phyloP scores from a whole-genome alignment of 164 flowering plant species.

The Pachysandra terminalis region DNA sequence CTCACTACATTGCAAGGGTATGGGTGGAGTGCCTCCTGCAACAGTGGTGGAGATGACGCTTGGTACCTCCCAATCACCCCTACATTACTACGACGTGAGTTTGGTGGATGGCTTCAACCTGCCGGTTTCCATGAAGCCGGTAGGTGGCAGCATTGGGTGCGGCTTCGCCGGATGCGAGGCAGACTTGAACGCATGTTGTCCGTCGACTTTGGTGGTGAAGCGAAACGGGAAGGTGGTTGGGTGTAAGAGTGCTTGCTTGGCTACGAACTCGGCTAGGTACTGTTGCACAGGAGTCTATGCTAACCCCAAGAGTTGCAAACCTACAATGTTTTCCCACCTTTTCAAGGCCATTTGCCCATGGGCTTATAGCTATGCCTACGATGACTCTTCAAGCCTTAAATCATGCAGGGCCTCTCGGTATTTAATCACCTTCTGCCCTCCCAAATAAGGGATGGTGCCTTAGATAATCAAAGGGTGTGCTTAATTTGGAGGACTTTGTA shows the following conservation, averaged over 20 bases:
- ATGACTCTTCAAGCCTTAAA: conserved; percentile 63
- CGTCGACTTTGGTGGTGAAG: conserved; percentile 58
- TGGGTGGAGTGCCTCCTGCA: conserved; percentile 63
- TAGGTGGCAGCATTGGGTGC: conserved; percentile 66
- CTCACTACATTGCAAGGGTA: conserved; percentile 41
- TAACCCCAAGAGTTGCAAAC: conserved; percentile 55
- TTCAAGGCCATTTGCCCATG: conserved; percentile 73
- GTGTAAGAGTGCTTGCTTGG: conserved; percentile 83
- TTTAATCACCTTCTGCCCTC: conserved; percentile 68
- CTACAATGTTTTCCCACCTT: conserved; percentile 63
- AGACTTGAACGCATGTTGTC: conserved; percentile 69
- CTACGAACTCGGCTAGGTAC: conserved; percentile 53
- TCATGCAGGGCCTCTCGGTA: conserved; percentile 63
- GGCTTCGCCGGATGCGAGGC: conserved; percentile 61
- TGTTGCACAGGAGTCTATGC: conserved; percentile 67
- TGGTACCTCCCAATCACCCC: conserved; percentile 34
- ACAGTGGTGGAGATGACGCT: conserved; percentile 73
- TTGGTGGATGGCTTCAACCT: conserved; percentile 72
- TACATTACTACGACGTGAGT: conserved; percentile 67
- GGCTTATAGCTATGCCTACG: conserved; percentile 71
- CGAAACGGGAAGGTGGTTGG: conserved; percentile 59
- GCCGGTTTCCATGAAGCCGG: conserved; percentile 71
- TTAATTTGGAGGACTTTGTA: too few species aligned
- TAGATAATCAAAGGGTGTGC: too few species aligned
- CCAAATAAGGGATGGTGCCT: conserved; percentile 13